Base-by-base conservation (phyloP, 1,284 basidiomycete genomes). In the Phellopilus nigrolimitatus region DNA sequence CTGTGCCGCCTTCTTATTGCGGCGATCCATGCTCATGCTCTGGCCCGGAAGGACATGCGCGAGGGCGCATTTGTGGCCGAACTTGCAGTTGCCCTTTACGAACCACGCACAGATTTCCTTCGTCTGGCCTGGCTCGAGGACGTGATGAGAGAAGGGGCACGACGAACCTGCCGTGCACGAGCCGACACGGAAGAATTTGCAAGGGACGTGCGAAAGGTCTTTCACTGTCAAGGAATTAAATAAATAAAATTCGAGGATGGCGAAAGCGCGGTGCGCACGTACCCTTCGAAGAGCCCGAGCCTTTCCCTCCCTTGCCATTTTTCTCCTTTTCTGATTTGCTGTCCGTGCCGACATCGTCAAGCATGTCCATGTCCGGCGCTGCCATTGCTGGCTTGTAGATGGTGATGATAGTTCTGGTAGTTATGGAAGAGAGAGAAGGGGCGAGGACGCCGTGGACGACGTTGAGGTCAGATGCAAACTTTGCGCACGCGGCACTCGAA, bases 61-160 rank as follows among this genome's bases (percentile, higher is more conserved):
- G 28, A 95, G 79, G 3, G 93, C 92, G 61, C 95, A 97, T 65
- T 97, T 97, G 75, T 97, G 94, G 7, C 89, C 95, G 64, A 98
- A 98, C 70, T 95, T 95, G 78, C 95, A 99, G 70, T 91, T 95
- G 2, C 95, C 92, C 68, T 91, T 91, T 51, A 91, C 75, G 62
- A 87, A 99, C 93, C 94, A 98, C 41, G 93, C 87, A 65, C 95
- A 99, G 45, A 89, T 79, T 61, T 95, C 92, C 67, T 97, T 97
- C 59, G 84, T 83, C 53, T 84, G 84, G 6, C 88, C 89, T 8
- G 88, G 80, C 58, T 87, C 84, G 49, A 73, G 66, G 7, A 71
- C 56, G 43, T 63, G 59, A 63, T 98, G 95, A 28, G 93, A 95
- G 78, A 98, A 98, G 24, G 92, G 93, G 68, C 95, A 98, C 21